Evolutionary conservation across 345 rosid species (phyloP).

Genomic region (Viola odorata): DNA sequence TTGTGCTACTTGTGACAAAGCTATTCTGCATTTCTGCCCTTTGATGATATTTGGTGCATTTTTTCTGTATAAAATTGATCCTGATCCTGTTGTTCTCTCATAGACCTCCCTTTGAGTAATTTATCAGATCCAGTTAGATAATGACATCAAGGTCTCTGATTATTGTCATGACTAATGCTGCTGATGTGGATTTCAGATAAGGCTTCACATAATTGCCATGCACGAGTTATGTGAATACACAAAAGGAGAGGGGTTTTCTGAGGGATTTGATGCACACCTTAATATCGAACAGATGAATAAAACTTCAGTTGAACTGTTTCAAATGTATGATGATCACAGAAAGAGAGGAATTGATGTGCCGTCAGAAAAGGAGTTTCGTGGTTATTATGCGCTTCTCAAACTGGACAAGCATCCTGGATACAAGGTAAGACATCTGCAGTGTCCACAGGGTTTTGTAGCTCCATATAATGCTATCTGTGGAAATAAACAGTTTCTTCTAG

Average conservation of each 20-base stretch:
- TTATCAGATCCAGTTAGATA: neutral
- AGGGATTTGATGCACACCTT: conserved; percentile 98
- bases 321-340: conserved; percentile 96
- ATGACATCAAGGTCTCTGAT: neutral
- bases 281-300: conserved; percentile 99
- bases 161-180: conserved; percentile 20
- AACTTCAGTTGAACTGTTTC: conserved; percentile 94
- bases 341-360: conserved; percentile 70
- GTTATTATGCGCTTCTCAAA: conserved; percentile 97
- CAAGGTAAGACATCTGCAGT: conserved; percentile 49
- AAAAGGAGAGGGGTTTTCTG: conserved; percentile 94
- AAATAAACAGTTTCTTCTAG: conserved; percentile 36
- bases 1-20: too few relatives aligned
- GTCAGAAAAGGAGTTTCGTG: conserved; percentile 89
- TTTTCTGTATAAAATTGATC: neutral
- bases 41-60: too few relatives aligned
- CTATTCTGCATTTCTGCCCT: too few relatives aligned
- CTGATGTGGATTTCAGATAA: conserved; percentile 55
- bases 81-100: neutral
- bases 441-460: conserved; percentile 14
- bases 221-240: conserved; percentile 90
- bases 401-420: conserved; percentile 99
- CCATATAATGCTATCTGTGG: conserved; percentile 11
- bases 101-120: too few relatives aligned
- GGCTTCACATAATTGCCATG: conserved; percentile 95